Conservation (phyloP, 192 early-diverging fungal species). For the Coemansia reversa region DNA sequence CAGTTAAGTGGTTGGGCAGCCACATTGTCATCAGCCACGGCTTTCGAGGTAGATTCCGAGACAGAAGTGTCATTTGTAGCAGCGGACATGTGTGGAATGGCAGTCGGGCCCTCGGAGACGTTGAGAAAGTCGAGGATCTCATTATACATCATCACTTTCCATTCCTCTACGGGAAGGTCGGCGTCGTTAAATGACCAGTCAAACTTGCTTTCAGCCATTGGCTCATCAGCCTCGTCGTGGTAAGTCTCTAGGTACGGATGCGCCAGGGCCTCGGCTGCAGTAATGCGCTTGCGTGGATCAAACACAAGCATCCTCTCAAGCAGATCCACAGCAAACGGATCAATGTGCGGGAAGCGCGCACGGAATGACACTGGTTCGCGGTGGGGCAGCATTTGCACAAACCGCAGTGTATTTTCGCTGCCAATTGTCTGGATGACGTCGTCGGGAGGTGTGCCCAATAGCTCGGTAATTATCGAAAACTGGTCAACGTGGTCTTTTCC, state of each 20-base stretch:
- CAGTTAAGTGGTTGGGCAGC: neutral
- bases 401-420: conserved; percentile 90
- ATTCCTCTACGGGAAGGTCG: conserved; percentile 80
- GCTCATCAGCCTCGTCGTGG: conserved; percentile 90
- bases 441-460: conserved; percentile 89
- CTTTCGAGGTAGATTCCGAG: neutral
- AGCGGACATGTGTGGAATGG: conserved; percentile 19
- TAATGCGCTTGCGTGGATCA: conserved; percentile 89
- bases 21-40: neutral
- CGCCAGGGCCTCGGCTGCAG: conserved; percentile 78
- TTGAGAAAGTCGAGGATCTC: conserved; percentile 75
- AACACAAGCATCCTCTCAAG: conserved; percentile 90
- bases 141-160: conserved; percentile 89
- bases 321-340: conserved; percentile 80
- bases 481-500: conserved; percentile 94
- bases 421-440: conserved; percentile 90
- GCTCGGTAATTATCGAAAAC: conserved; percentile 91
- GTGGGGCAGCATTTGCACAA: conserved; percentile 84
- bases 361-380: conserved; percentile 79
- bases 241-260: conserved; percentile 90
- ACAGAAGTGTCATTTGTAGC: conserved; percentile 1
- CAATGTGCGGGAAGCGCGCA: conserved; percentile 76
- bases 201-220: conserved; percentile 73
- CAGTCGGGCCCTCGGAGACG: conserved; percentile 53
- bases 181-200: conserved; percentile 96